phyloP scores from a whole-genome alignment of 768 basidiomycete genomes.

The Agrocybe praecox region DNA sequence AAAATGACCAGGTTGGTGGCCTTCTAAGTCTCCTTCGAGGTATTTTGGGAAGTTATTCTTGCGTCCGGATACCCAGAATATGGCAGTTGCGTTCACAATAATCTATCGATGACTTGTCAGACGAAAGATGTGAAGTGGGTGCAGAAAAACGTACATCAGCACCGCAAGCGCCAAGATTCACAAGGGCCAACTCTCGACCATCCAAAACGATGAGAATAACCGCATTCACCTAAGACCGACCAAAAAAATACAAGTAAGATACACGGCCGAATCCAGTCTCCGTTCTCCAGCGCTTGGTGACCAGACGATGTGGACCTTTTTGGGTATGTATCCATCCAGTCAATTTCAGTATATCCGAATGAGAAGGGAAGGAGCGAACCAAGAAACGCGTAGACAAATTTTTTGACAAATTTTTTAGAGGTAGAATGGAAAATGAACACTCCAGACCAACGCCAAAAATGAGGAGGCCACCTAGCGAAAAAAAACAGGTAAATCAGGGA shows the following conservation, averaged over 20 bases:
- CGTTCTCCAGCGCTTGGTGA: constrained; percentile 29
- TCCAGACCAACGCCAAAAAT: constrained; percentile 48
- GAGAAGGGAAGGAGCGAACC: constrained; percentile 24
- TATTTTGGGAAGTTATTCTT: constrained; percentile 13
- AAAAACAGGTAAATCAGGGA: neutral
- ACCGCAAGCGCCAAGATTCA: constrained; percentile 44
- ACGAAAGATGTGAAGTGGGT: neutral
- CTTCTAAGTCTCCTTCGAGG: constrained; percentile 7
- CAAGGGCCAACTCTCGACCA: constrained; percentile 49
- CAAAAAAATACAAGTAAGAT: constrained; percentile 37
- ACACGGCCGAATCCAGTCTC: constrained; percentile 42
- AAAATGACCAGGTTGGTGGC: constrained; percentile 6
- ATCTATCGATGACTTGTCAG: constrained; percentile 30
- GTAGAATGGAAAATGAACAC: constrained; percentile 38
- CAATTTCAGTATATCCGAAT: constrained; percentile 1
- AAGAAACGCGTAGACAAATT: constrained; percentile 52
- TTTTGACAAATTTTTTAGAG: constrained; percentile 48
- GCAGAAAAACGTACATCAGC: constrained; percentile 28
- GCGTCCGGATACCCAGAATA: constrained; percentile 45
- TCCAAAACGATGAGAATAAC: constrained; percentile 45
- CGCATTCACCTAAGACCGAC: constrained; percentile 41
- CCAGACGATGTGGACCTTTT: constrained; percentile 52
- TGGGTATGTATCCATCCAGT: constrained; percentile 27
- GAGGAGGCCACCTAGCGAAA: constrained; percentile 38
- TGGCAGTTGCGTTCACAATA: constrained; percentile 45